Evolutionary conservation across 352 stramenopile genomes (phyloP), one percentile per base, ranked within the genome.

Genomic region (Phytophthora uliginosa): DNA sequence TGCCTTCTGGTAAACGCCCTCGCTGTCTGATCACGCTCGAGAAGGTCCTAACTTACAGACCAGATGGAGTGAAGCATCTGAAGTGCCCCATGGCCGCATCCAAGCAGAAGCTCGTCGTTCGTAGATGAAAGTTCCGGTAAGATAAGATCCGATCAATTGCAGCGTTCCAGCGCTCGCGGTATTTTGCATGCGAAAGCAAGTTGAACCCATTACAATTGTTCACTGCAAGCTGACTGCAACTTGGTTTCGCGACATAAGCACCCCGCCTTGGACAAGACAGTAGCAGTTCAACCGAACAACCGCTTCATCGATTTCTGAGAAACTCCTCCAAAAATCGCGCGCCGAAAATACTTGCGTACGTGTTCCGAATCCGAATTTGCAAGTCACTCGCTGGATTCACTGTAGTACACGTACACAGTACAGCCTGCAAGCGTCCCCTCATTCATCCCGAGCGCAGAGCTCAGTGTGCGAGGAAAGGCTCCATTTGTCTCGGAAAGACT

Each of bases 261-360:
- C 28, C 28, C 42, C 42, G 42, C 42, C 42, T 20, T 50, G 48
- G 48, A 54, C 22, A 54, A 54, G 48, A 54, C 48, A 42, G 12
- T 18, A n/a, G 38, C 38, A 18, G 12, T 3, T 70, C 61, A 50
- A 67, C 45, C 57, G 38, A 61, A 73, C 66, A 33, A 63, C 53
- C 3, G 38, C 40, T 60, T 56, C 53, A 69, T 33, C 38, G 48
- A 50, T 24, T 50, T 50, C 42, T 50, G 18, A 50, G 42, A 50
- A 54, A 54, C 20, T 17, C 48, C 20, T 50, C 18, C 10, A 13
- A 8, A 68, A 63, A 47, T 48, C 48, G 48, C 48, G 6, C 50
- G 20, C 52, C 28, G 48, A 40, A 67, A 61, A 55, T 52, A 47
- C 65, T 54, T 20, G 55, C 54, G 40, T 45, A 51, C 28, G 33